Base-by-base conservation (phyloP, 495 filamentous ascomycete genomes). In the Hypoxylon cercidicola region DNA sequence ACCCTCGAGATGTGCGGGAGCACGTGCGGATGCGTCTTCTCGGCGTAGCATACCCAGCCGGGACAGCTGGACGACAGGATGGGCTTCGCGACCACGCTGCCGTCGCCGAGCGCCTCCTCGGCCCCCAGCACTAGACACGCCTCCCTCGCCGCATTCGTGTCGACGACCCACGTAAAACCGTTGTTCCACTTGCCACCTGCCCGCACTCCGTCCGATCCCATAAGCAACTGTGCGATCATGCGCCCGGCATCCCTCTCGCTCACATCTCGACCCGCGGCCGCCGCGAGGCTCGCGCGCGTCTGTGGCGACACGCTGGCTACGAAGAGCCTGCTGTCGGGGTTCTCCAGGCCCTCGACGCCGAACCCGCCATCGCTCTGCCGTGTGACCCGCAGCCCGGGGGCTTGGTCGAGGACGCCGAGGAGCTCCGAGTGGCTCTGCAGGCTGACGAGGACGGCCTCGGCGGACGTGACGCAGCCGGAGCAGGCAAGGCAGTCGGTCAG, bases 1-100 rank as follows among this genome's bases (percentile, higher is more conserved):
- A 98, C 81, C 12, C 86, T 86, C 37, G 93, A 97, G 25, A 99
- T 82, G 74, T 99, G 93, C 6, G 93, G 93, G 41, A 99, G 83
- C 40, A 97, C 86, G 67, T 96, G 88, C 0, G 95, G 92, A 72
- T 99, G 94, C 28, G 92, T 97, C 77, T 98, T 97, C 69, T 99
- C 95, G 46, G 94, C 93, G 74, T 99, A 98, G 77, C 95, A 99
- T 30, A 99, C 94, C 92, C 96, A 99, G 25, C 95, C 95, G 0
- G 95, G 95, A 73, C 95, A 99, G 10, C 92, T 91, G 9, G 93
- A 94, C 9, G 94, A 90, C 12, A 99, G 78, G 53, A 97, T 89
- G 0, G 93, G 96, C 39, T 84, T 85, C 46, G 86, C 30, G 44
- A 75, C 69, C 46, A 63, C 60, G 54, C 59, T 53, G 45, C 55